Conservation (phyloP, 1,284 basidiomycete genomes). For the Bjerkandera adusta region DNA sequence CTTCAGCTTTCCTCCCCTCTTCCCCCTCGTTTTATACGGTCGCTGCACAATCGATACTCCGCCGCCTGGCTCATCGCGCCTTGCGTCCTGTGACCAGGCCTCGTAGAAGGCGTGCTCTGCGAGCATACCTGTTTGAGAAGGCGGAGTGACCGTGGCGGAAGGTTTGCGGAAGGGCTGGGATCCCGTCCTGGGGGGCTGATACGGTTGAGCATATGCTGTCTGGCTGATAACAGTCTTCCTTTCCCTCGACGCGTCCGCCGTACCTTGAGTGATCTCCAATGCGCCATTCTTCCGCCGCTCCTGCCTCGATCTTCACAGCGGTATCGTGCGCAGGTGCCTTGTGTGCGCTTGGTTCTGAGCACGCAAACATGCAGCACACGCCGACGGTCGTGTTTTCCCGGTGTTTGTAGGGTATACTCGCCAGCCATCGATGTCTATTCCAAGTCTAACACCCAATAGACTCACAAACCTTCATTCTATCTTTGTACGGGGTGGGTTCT, state of each 20-base stretch:
- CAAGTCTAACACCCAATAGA: no score
- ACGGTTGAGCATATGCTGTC: not conserved
- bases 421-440: no score
- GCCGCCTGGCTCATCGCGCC: no score
- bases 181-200: not conserved
- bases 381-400: not conserved
- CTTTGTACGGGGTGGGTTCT: no score
- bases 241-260: not conserved
- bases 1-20: not conserved
- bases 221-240: slow-evolving; percentile 3
- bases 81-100: slow-evolving; percentile 1
- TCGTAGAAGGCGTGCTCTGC: not conserved
- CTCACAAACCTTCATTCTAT: no score
- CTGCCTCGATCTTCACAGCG: not conserved
- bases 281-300: not conserved
- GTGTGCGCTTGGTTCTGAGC: not conserved
- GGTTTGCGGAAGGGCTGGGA: no score
- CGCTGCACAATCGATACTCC: not conserved
- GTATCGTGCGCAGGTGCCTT: not conserved
- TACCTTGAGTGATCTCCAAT: not conserved
- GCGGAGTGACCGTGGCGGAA: no score
- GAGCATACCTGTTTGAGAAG: not conserved
- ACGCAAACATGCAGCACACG: not conserved
- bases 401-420: not conserved
- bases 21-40: not conserved